Evolutionary conservation across 257 asterid genomes (phyloP), one percentile per base, ranked within the genome.

Genomic region (Primulina huaijiensis): DNA sequence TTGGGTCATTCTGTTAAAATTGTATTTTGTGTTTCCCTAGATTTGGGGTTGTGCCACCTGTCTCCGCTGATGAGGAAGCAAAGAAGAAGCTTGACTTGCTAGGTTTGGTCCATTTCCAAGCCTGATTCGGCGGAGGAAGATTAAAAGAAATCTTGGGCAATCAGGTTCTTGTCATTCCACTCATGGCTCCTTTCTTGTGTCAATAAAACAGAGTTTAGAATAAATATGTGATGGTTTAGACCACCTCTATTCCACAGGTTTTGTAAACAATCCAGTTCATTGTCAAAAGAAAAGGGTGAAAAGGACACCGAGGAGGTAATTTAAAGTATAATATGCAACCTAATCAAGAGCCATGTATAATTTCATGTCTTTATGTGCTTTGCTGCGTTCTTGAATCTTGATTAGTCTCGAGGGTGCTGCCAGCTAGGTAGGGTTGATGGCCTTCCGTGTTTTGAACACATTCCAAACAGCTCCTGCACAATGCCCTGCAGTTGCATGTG

Each of bases 41-140:
- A 85, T 94, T 94, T 82, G 99, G 96, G 75, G 78, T 67, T 72
- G 82, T 65, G 66, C 79, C 81, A 59, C 31, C 92, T 60, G 76
- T 81, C 43, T 72, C 89, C 74, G 69, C 84, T 75, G 92, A 86
- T 23, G 96, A 88, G 72, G 98, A 88, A 50, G 79, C 82, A 35
- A 94, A 88, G 79, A 94, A 94, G 90, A 91, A 88, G 92, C 98
- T 74, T 86, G 97, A 78, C 85, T 89, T 70, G 89, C 94, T 62
- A 84, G 98, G 86, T 88, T 92, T 76, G 90, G 87, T 67, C 90
- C 19, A 68, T 81, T 64, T 7, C 87, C 62, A 73, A 70, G 76
- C 68, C 78, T 69, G 89, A 85, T 80, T 37, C 89, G 2, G 82
- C 60, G 34, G 99, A 94, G 84, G 97, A 85, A 79, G 97, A 91